Evolutionary conservation across 2,329 filamentous ascomycete genomes (phyloP).

Genomic region (Metarhizium robertsii): DNA sequence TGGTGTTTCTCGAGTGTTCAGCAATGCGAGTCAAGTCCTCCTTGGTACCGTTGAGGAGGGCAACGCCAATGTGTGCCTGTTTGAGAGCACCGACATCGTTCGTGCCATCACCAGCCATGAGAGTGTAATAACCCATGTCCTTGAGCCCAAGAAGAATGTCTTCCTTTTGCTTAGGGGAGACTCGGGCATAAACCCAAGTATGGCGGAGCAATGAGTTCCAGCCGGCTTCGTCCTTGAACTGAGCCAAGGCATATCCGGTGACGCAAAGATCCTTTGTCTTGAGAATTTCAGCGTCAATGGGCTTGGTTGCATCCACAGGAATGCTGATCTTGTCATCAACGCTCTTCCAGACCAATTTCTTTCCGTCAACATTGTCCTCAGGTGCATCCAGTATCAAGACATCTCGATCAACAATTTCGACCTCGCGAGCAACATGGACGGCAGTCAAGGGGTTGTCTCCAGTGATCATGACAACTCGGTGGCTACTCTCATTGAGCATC

Average conservation of each 20-base stretch:
- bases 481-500: constrained; percentile 98
- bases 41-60: constrained; percentile 86
- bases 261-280: constrained; percentile 86
- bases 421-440: constrained; percentile 87
- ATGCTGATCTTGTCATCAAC: constrained; percentile 85
- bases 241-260: constrained; percentile 85
- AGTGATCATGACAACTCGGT: constrained; percentile 98
- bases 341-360: constrained; percentile 86
- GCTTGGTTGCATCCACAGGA: constrained; percentile 72
- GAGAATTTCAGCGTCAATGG: constrained; percentile 73
- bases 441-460: constrained; percentile 96
- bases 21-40: constrained; percentile 87
- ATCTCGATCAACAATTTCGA: constrained; percentile 95
- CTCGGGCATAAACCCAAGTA: constrained; percentile 95
- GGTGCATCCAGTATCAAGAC: constrained; percentile 91
- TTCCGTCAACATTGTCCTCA: constrained; percentile 73
- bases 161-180: constrained; percentile 98
- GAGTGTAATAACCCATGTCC: constrained; percentile 92
- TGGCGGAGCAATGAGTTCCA: constrained; percentile 73
- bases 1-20: constrained; percentile 86
- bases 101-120: constrained; percentile 98
- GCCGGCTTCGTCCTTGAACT: constrained; percentile 73
- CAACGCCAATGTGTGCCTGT: constrained; percentile 95
- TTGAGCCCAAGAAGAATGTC: constrained; percentile 95
- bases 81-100: constrained; percentile 97